Evolutionary conservation across 2,329 filamentous ascomycete genomes (phyloP), one percentile per base, ranked within the genome.

Genomic region (Xylaria arbuscula): DNA sequence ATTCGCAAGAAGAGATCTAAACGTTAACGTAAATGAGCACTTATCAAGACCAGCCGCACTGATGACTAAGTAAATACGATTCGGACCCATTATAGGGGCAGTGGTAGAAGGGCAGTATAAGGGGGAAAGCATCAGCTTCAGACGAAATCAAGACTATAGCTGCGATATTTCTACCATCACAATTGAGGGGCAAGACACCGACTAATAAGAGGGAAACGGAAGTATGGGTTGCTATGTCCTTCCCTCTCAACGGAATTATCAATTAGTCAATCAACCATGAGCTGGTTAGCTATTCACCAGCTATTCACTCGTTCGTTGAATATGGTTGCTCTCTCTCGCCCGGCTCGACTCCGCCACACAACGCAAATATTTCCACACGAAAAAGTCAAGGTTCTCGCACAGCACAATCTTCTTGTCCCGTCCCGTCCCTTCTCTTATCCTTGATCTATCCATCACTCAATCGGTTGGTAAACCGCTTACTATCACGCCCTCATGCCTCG

Each of bases 361-460:
- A 13, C 36, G 42, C 54, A 54, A 22, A 28, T 28, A 28, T 28
- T 28, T 28, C 28, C 28, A 28, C 5, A 28, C 5, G 28, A 28
- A 28, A 28, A 28, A 28, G 5, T 28, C 28, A 28, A 28, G 28
- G 28, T 28, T 28, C 28, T 28, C 28, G 28, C 28, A 28, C 17
- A 54, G 17, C 36, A 54, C 51, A 54, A 22, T 54, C 28, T 54
- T 54, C 51, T 34, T n/a, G 10, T 28, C 22, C 17, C 53, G 5
- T 40, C 53, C 28, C 36, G n/a, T 56, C 17, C 28, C 19, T 8
- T 56, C 7, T 42, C 36, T 13, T 42, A 17, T 45, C 40, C 36
- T 56, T 28, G n/a, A 36, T 54, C 54, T 56, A 10, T 56, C 54
- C 5, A 56, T 34, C 38, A 57, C 36, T 57, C 8, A n/a, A 45